A percentile compares a stretch with the other conserved stretches of the same genome.
phyloP scores from a whole-genome alignment of 176 grass and related monocot genomes.

The Dactylis glomerata region DNA sequence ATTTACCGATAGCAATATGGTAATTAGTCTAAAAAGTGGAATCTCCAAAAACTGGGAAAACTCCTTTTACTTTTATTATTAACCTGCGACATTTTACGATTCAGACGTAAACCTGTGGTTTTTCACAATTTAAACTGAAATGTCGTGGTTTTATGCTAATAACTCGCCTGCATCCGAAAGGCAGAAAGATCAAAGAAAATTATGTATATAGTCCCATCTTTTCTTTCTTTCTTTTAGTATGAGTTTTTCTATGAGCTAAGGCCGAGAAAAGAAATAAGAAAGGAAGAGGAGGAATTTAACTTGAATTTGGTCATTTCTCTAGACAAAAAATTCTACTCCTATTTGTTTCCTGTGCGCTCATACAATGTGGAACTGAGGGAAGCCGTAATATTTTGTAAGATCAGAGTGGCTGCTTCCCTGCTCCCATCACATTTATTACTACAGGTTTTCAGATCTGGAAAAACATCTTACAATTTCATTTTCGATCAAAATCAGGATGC shows the following conservation, averaged over 20 bases:
- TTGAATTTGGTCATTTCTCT: constrained; percentile 38
- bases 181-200: neutral
- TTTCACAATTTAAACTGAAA: too few species aligned
- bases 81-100: too few species aligned
- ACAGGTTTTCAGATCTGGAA: constrained; percentile 4
- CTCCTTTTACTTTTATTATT: too few species aligned
- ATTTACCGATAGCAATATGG: too few species aligned
- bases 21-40: too few species aligned
- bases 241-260: constrained; percentile 33
- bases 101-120: too few species aligned
- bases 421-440: neutral
- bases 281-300: constrained; percentile 1
- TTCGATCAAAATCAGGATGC: neutral
- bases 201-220: constrained; percentile 46
- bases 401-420: neutral
- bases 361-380: neutral
- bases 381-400: neutral
- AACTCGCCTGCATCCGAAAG: constrained; percentile 21
- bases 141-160: too few species aligned
- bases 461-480: too few species aligned
- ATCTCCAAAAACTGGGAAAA: too few species aligned
- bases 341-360: neutral
- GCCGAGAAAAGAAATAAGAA: constrained; percentile 19
- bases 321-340: neutral
- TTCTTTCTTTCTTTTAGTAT: neutral